Evolutionary conservation across 2,329 filamentous ascomycete species (phyloP), one percentile per base, ranked within the genome.

Genomic region (Gremmenia infestans): DNA sequence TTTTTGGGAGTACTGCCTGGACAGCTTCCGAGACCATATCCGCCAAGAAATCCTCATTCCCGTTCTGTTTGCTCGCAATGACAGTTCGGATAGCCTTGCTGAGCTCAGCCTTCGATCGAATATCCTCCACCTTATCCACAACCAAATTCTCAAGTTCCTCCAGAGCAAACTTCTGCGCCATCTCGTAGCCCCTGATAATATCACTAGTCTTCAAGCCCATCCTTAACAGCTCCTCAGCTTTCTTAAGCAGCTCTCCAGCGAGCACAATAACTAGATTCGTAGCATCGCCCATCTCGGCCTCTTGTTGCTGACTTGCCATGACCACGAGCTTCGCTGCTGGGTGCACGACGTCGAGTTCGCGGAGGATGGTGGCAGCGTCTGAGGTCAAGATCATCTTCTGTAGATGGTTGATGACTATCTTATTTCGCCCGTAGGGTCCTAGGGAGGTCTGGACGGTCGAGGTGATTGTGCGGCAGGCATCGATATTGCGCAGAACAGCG

Each of bases 361-460:
- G 88, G 67, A 99, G 82, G 72, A 99, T 99, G 45, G 94, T 97
- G 64, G 94, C 94, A 63, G 94, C 94, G 72, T 99, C 94, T 59
- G 92, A 97, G 66, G 95, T 99, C 63, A 99, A 81, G 68, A 97
- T 96, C 94, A 99, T 97, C 82, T 99, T 99, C 75, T 96, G 91
- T 61, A 99, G 82, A 78, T 99, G 95, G 81, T 99, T 99, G 81
- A 99, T 97, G 78, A 99, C 91, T 71, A 99, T 92, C 80, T 99
- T 99, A 81, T 99, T 99, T 75, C 94, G 89, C 70, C 94, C 94
- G 76, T 96, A 97, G 58, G 94, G 94, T 52, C 94, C 95, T 37
- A 99, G 83, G 47, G 94, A 97, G 55, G 94, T 97, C 79, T 96
- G 91, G 50, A 99, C 94, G 52, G 94, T 99, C 68, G 89, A 89